phyloP scores from a whole-genome alignment of 2,329 filamentous ascomycete species.

The Penicillium sp. region DNA sequence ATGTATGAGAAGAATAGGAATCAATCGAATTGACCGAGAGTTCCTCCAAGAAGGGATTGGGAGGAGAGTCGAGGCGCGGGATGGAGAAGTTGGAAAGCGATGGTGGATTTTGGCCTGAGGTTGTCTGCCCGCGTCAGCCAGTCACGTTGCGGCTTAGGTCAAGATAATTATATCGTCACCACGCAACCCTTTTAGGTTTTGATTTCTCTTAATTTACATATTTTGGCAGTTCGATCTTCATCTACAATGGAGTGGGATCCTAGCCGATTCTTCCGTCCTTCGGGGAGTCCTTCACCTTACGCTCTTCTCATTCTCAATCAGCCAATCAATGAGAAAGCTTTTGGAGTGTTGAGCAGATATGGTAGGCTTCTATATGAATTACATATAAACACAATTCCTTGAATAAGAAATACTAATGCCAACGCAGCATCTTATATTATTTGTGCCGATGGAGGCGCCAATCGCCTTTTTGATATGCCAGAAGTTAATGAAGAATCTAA shows the following conservation, averaged over 20 bases:
- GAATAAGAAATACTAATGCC: background rate
- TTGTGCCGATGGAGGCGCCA: slow-evolving; percentile 90
- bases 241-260: slow-evolving; percentile 41
- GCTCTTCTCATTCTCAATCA: slow-evolving; percentile 62
- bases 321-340: slow-evolving; percentile 51
- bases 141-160: slow-evolving; percentile 25
- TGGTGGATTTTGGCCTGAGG: slow-evolving; percentile 27
- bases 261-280: slow-evolving; percentile 39
- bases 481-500: slow-evolving; percentile 29
- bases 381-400: background rate
- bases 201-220: background rate
- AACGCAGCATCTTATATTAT: slow-evolving; percentile 62
- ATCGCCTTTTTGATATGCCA: slow-evolving; percentile 62
- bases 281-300: slow-evolving; percentile 30
- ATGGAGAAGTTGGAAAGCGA: slow-evolving; percentile 27
- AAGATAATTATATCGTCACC: slow-evolving; percentile 10
- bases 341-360: slow-evolving; percentile 37
- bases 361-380: slow-evolving; percentile 24
- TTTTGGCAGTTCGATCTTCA: background rate
- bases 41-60: slow-evolving; percentile 13
- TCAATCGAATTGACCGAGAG: slow-evolving; percentile 13
- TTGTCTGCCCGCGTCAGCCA: slow-evolving; percentile 12
- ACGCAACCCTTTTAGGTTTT: background rate
- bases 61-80: slow-evolving; percentile 12
- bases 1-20: slow-evolving; percentile 10